These are phyloP conservation scores for Rhazya stricta DNA, from an alignment of 257 asterid genomes.

Conservation along the genomic window DNA sequence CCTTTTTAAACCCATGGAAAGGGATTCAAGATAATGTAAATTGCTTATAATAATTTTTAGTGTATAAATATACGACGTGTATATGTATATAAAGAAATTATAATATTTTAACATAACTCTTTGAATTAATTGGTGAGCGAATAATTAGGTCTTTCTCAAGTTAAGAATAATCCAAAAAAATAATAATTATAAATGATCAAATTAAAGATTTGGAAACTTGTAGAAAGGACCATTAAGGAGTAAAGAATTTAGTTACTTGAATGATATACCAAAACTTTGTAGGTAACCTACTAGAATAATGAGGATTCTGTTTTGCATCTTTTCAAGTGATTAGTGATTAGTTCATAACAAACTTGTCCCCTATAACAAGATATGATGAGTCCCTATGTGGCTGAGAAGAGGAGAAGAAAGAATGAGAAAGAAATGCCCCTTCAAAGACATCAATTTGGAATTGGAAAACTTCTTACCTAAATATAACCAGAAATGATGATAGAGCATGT, in stretches of 20 bases:
- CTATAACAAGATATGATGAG: conserved; percentile 21
- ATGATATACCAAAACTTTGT: conserved; percentile 13
- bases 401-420: background rate
- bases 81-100: background rate
- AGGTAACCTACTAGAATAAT: conserved; percentile 30
- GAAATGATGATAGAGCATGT: conserved; percentile 2
- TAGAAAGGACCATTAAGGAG: background rate
- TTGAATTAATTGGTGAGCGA: too few relatives aligned
- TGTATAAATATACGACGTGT: background rate
- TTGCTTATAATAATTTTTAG: background rate
- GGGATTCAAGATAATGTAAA: background rate
- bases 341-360: conserved; percentile 18
- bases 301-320: conserved; percentile 16
- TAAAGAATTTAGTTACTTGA: conserved; percentile 8
- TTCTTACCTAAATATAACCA: background rate
- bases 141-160: too few relatives aligned
- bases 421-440: background rate
- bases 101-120: too few relatives aligned
- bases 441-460: background rate
- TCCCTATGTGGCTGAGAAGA: conserved; percentile 6
- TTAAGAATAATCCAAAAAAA: too few relatives aligned
- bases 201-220: background rate
- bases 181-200: background rate
- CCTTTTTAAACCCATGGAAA: background rate
- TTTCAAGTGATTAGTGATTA: conserved; percentile 7